A percentile compares a stretch with the other conserved stretches of the same genome.
These are phyloP conservation scores for Silybum marianum DNA, from an alignment of 129 eudicot species.

Conservation along the genomic window DNA sequence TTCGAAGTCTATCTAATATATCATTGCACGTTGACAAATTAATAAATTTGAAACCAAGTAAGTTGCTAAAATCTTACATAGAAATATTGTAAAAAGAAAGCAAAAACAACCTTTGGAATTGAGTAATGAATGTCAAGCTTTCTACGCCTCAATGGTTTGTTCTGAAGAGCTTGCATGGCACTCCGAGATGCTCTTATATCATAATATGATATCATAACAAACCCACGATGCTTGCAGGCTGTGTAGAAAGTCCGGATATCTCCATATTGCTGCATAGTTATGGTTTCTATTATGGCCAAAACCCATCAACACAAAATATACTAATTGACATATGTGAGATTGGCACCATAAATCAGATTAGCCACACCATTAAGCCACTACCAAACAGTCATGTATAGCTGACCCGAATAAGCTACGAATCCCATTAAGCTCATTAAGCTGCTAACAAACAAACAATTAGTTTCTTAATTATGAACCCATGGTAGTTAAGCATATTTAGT, in stretches of 20 bases:
- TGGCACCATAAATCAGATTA: too few species aligned
- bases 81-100: conserved; percentile 5
- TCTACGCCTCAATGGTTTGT: conserved; percentile 64
- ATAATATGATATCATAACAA: conserved; percentile 93
- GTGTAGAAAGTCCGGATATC: conserved; percentile 87
- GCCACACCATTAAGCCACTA: too few species aligned
- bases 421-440: too few species aligned
- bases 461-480: too few species aligned
- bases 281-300: conserved; percentile 22
- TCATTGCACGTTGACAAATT: background rate
- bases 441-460: too few species aligned
- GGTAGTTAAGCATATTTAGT: too few species aligned
- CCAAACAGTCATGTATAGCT: too few species aligned
- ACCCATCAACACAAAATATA: conserved; percentile 21
- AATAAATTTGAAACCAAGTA: conserved; percentile 9
- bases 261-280: conserved; percentile 76
- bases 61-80: conserved; percentile 13
- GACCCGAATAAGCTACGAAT: too few species aligned
- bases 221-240: conserved; percentile 90
- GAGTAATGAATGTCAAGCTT: conserved; percentile 91
- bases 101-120: conserved; percentile 70
- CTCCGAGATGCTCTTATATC: conserved; percentile 88
- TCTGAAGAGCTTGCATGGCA: conserved; percentile 91
- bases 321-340: too few species aligned
- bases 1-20: background rate